Evolutionary conservation across 495 filamentous ascomycete species (phyloP), one percentile per base, ranked within the genome.

Genomic region (Talaromyces adpressus): DNA sequence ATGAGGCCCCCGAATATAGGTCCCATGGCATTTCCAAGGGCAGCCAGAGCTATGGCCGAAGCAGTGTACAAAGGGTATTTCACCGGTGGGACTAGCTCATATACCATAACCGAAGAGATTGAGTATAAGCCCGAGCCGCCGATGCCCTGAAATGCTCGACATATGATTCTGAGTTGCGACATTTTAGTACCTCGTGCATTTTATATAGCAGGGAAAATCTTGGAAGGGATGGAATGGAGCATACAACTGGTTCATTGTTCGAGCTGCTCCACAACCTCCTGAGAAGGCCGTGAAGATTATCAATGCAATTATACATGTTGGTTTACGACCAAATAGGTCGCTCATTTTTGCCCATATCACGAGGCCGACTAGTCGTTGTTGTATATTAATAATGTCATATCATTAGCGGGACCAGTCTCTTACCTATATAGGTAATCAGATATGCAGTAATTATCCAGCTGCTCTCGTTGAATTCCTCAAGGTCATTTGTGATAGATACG

Each of bases 381-480:
- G 18, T 58, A n/a, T 25, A 20, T 64, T 12, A 27, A 14, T 57
- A 18, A 59, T n/a, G 22, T 34, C 9, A 12, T 36, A 9, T 34
- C 29, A 23, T 22, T 30, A 30, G 71, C 72, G 5, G 41, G 16
- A 72, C 57, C 25, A 27, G 18, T 64, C n/a, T 57, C 67, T 51
- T 70, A 77, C 82, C 78, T 0, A 79, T 80, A 61, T 84, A 86
- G 4, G 78, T 81, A 4, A 86, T 65, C 12, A 85, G 71, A 63
- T 85, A 87, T 2, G 77, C 69, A 16, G 81, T 82, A 18, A 84
- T 76, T 11, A 87, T 71, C 84, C 82, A 86, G 12, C 76, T 75
- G 2, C 72, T 74, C 63, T 82, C 72, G 12, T 73, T 68, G 51
- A 78, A 81, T 47, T 80, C 73, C 0, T 73, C 66, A 8, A 86